Conservation (phyloP, 805 yeast genomes). For the Metschnikowia aberdeeniae region DNA sequence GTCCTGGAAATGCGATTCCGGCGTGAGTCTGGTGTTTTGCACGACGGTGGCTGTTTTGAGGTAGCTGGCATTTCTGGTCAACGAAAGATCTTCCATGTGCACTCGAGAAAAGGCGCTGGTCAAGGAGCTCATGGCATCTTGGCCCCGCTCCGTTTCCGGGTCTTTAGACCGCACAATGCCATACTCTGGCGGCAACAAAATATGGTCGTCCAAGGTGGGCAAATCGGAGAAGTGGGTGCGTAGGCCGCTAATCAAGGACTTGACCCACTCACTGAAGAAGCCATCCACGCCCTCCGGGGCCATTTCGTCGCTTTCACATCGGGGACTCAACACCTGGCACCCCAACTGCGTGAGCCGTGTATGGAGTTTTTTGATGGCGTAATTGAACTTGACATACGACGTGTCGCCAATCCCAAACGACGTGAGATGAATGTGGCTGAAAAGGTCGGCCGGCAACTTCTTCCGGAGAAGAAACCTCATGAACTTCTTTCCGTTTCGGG, state of each 20-base stretch:
- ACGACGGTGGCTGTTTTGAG: conserved; percentile 44
- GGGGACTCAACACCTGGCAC: conserved; percentile 59
- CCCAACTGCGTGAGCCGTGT: conserved; percentile 78
- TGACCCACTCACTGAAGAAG: conserved; percentile 72
- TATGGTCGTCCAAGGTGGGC: conserved; percentile 20
- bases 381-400: conserved; percentile 82
- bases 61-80: conserved; percentile 8
- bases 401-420: conserved; percentile 93
- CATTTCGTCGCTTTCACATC: conserved; percentile 90
- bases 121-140: neutral
- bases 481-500: conserved; percentile 67
- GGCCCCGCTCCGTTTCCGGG: neutral
- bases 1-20: conserved; percentile 80
- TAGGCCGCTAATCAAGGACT: conserved; percentile 35
- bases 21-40: conserved; percentile 60
- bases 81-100: neutral
- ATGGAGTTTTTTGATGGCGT: conserved; percentile 83
- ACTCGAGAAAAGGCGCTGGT: neutral
- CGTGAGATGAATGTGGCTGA: conserved; percentile 60
- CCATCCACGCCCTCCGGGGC: conserved; percentile 76
- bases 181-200: conserved; percentile 27
- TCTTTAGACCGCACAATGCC: conserved; percentile 13
- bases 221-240: conserved; percentile 21
- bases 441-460: conserved; percentile 55
- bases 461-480: conserved; percentile 71